A percentile compares a stretch with the other conserved stretches of the same genome.
Evolutionary conservation across 352 stramenopile genomes (phyloP).

Genomic region (Phytophthora podocarpi): DNA sequence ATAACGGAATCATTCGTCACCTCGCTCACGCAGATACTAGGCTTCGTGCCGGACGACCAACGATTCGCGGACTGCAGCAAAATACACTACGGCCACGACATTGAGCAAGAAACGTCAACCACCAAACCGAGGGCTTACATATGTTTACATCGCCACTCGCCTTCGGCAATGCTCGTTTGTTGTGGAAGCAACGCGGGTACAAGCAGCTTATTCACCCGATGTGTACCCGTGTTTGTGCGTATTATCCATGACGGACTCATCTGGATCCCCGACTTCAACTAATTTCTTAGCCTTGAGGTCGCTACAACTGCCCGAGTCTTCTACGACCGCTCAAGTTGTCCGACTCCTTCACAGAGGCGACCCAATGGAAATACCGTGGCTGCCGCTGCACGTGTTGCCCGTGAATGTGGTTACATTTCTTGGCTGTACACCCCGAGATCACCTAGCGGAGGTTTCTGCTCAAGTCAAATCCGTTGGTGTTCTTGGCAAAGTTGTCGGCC

Average conservation of each 20-base stretch:
- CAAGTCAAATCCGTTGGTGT: slow-evolving; percentile 37
- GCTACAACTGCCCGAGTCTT: slow-evolving; percentile 26
- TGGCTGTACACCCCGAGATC: slow-evolving; percentile 37
- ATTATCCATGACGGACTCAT: slow-evolving; percentile 71
- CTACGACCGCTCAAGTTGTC: slow-evolving; percentile 30
- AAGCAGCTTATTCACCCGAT: too few relatives aligned
- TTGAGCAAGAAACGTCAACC: slow-evolving; percentile 45
- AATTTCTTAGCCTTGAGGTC: slow-evolving; percentile 33
- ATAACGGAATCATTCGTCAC: slow-evolving; percentile 36
- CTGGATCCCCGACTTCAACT: slow-evolving; percentile 79
- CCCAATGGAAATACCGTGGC: slow-evolving; percentile 37
- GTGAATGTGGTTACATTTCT: slow-evolving; percentile 34
- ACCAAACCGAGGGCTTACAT: slow-evolving; percentile 20
- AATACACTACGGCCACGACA: slow-evolving; percentile 70
- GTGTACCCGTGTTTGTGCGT: too few relatives aligned
- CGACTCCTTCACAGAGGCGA: slow-evolving; percentile 26
- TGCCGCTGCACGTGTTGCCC: slow-evolving; percentile 29
- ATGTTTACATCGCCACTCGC: too few relatives aligned
- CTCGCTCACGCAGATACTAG: slow-evolving; percentile 48
- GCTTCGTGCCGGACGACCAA: slow-evolving; percentile 75
- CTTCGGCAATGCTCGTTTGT: too few relatives aligned
- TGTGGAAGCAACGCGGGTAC: too few relatives aligned
- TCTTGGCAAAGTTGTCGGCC: slow-evolving; percentile 27
- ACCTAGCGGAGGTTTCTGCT: slow-evolving; percentile 32
- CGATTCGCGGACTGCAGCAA: slow-evolving; percentile 64